A percentile compares a stretch with the other conserved stretches of the same genome.
phyloP scores from a whole-genome alignment of 148 eudicot species.

The Heliosperma pusillum region DNA sequence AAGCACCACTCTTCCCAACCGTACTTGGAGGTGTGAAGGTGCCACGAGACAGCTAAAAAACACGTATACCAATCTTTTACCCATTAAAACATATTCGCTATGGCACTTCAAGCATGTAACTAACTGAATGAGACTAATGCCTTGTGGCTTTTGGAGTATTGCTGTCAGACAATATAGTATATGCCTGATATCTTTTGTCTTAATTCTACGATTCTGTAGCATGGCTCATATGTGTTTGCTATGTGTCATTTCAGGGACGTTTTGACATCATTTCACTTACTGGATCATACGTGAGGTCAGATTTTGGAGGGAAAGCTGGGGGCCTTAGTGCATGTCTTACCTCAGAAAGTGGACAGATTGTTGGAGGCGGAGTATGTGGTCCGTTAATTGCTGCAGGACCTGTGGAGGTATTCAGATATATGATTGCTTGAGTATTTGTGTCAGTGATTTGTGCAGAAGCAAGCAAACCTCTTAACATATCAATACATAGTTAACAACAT shows the following conservation, averaged over 20 bases:
- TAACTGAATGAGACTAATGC: neutral
- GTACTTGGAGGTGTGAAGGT: too few species aligned
- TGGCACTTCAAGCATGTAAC: neutral
- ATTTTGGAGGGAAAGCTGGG: conserved; percentile 61
- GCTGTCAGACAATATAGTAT: too few species aligned
- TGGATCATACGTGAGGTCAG: conserved; percentile 64
- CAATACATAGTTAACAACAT: neutral
- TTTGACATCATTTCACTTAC: conserved; percentile 61
- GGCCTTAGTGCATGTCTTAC: conserved; percentile 68
- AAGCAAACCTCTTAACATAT: neutral
- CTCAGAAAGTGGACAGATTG: conserved; percentile 47
- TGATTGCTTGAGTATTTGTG: neutral
- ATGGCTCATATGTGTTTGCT: conserved; percentile 1
- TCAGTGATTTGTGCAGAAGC: neutral
- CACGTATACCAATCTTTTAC: neutral
- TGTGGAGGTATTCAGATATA: conserved; percentile 46
- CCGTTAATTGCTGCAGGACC: conserved; percentile 72
- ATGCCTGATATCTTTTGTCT: neutral
- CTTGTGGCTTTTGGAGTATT: neutral
- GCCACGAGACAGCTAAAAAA: neutral
- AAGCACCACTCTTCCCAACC: too few species aligned
- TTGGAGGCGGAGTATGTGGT: conserved; percentile 81
- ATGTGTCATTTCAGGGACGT: conserved; percentile 47
- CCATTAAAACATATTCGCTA: neutral
- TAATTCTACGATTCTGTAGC: neutral